Conservation (phyloP, 2,329 filamentous ascomycete genomes). For the Coleophoma eucalyptorum region DNA sequence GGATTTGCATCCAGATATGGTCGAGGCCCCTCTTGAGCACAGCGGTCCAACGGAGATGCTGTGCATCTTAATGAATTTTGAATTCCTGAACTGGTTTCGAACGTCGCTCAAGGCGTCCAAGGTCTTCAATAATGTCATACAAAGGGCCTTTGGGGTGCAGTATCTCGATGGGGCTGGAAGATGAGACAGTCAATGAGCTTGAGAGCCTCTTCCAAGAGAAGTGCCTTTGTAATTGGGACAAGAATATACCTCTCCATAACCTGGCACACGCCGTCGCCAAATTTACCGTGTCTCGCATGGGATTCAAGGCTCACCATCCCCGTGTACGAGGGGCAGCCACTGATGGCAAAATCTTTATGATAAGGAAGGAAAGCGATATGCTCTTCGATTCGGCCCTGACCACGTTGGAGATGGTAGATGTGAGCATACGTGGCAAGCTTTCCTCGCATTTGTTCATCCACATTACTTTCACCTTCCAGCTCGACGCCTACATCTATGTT, state of each 20-base stretch:
- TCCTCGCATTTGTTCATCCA: neutral
- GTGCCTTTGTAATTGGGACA: conserved; percentile 36
- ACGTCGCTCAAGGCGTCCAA: neutral
- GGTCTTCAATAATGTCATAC: neutral
- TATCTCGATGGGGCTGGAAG: conserved; percentile 15
- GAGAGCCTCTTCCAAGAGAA: conserved; percentile 32
- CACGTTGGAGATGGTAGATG: neutral
- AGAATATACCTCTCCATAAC: conserved; percentile 33
- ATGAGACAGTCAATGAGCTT: conserved; percentile 23
- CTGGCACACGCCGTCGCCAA: conserved; percentile 21
- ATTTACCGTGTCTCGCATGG: conserved; percentile 24
- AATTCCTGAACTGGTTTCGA: conserved; percentile 14
- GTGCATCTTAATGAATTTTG: conserved; percentile 26
- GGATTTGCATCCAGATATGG: conserved; percentile 16
- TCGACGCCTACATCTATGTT: neutral
- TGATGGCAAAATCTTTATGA: conserved; percentile 20
- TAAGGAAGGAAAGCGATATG: neutral
- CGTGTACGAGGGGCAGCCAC: conserved; percentile 22
- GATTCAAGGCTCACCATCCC: conserved; percentile 28
- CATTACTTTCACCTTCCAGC: neutral
- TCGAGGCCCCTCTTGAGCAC: conserved; percentile 10
- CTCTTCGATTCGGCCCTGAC: neutral
- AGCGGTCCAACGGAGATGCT: conserved; percentile 25
- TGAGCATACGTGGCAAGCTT: neutral
- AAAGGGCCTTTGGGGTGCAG: conserved; percentile 1